Evolutionary conservation across 768 basidiomycete genomes (phyloP).

Genomic region (Podaxis mareebaensis): DNA sequence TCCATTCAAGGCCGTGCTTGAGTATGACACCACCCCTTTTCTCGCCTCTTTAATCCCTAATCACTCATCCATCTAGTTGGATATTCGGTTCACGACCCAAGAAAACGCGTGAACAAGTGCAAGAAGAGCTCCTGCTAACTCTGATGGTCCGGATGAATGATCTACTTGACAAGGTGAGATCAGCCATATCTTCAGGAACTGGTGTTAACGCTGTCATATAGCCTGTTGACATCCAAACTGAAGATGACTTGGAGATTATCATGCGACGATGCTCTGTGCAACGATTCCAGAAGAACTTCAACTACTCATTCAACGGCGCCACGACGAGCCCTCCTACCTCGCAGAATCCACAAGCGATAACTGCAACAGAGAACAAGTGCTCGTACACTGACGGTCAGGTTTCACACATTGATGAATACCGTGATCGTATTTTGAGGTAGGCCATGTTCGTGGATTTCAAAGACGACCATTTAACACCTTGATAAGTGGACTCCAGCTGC

Average conservation of each 20-base stretch:
- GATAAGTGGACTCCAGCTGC: not conserved
- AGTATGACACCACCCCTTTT: not conserved
- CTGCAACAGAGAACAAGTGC: not conserved
- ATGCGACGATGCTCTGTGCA: not conserved
- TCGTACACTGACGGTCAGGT: not conserved
- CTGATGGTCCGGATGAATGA: not conserved
- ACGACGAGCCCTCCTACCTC: not conserved
- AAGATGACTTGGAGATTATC: not conserved
- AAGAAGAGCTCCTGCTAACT: not conserved
- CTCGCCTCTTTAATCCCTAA: not conserved
- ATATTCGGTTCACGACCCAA: not conserved
- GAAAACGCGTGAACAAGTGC: not conserved
- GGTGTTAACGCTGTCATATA: not conserved
- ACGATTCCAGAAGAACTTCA: not conserved
- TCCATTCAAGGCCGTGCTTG: not conserved
- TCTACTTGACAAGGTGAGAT: not conserved
- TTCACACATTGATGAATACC: not conserved
- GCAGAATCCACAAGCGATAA: not conserved
- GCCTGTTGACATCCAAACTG: not conserved
- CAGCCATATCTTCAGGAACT: not conserved
- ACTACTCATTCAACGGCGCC: not conserved
- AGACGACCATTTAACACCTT: not conserved
- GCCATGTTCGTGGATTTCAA: not conserved
- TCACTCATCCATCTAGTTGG: not conserved
- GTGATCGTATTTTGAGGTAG: not conserved